A percentile compares a stretch with the other conserved stretches of the same genome.
Evolutionary conservation across 176 grass and related monocot species (phyloP).

Genomic region (Calamus simplicifolius): DNA sequence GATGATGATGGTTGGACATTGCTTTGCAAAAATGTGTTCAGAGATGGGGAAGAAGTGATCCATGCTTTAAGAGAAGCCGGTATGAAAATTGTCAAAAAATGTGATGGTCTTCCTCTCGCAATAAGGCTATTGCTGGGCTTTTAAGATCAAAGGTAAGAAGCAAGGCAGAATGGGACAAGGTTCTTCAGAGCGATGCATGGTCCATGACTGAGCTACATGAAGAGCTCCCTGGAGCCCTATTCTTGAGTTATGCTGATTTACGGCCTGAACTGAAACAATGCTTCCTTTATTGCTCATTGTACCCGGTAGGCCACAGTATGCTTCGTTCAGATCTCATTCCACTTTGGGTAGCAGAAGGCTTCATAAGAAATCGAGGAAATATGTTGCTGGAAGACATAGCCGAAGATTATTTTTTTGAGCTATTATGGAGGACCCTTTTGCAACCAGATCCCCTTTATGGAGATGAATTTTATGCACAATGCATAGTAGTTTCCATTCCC

Average conservation of each 20-base stretch:
- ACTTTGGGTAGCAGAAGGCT: no score
- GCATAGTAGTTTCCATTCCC: no score
- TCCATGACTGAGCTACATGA: constrained; percentile 30
- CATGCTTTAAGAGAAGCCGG: constrained; percentile 38
- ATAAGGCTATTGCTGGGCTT: constrained; percentile 60
- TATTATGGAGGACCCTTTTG: no score
- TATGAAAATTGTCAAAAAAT: constrained; percentile 53
- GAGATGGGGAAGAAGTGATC: constrained; percentile 23
- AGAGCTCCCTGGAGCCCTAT: constrained; percentile 50
- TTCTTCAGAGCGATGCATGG: constrained; percentile 52
- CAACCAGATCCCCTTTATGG: no score
- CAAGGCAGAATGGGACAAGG: constrained; percentile 48
- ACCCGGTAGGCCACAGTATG: constrained; percentile 32
- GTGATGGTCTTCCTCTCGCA: constrained; percentile 61
- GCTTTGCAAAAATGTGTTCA: constrained; percentile 30
- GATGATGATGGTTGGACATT: constrained; percentile 39
- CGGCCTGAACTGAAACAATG: constrained; percentile 68
- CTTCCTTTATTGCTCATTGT: constrained; percentile 67
- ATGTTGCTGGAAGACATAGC: no score
- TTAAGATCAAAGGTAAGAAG: constrained; percentile 38
- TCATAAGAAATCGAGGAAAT: no score
- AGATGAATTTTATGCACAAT: no score
- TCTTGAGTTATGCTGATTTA: constrained; percentile 60
- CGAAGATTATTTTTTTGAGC: no score
- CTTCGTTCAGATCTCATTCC: no score